phyloP scores from a whole-genome alignment of 169 alveolate species.

The Plasmodium sp. region DNA sequence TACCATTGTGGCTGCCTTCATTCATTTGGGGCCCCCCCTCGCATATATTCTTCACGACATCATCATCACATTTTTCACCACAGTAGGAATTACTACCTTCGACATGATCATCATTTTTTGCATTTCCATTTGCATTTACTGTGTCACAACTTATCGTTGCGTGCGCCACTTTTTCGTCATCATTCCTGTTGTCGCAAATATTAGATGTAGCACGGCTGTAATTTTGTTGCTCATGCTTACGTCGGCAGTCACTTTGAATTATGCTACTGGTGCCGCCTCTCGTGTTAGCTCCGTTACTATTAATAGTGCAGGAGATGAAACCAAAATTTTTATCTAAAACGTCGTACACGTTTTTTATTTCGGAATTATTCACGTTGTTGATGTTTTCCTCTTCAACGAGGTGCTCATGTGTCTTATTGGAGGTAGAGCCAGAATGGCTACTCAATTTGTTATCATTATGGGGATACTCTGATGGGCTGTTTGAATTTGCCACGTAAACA shows the following conservation, averaged over 20 bases:
- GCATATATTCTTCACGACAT: not conserved
- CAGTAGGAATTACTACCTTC: not conserved
- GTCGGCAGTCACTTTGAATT: not conserved
- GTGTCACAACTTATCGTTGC: not conserved
- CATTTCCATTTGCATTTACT: not conserved
- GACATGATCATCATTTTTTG: not conserved
- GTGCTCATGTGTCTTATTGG: not conserved
- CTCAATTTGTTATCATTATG: not conserved
- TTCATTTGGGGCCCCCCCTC: not conserved
- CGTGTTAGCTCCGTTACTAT: not conserved
- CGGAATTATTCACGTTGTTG: not conserved
- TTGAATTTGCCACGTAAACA: not conserved
- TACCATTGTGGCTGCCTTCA: not conserved
- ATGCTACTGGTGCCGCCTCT: not conserved
- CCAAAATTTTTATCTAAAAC: not conserved
- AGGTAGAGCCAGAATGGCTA: not conserved
- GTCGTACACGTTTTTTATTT: not conserved
- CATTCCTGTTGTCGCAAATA: not conserved
- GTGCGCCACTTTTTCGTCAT: not conserved
- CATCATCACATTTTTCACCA: not conserved
- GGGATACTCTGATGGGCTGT: not conserved
- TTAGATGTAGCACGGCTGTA: not conserved
- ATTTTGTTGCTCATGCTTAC: not conserved
- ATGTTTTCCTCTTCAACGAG: not conserved
- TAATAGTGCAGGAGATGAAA: not conserved